Evolutionary conservation across 23 red algal species (phyloP), one percentile per base, ranked within the genome.

Genomic region (Gracilaria vermiculophylla): DNA sequence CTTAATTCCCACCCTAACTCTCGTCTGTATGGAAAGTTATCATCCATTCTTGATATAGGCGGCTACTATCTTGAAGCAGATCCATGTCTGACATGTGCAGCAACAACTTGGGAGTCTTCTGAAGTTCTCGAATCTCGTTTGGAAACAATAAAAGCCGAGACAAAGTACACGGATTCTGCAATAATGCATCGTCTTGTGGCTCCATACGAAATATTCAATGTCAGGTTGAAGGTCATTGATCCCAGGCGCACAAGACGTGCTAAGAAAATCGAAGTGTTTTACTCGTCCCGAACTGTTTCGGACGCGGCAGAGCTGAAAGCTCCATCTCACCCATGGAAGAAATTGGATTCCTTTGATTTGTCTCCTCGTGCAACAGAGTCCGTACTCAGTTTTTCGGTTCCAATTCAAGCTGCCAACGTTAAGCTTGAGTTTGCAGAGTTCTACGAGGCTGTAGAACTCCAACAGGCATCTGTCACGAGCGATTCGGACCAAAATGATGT

Each of bases 21-120:
- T 16, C 83, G 83, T 25, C 47, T 94, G 15, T 94, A 94, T 49
- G 73, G 72, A 50, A 60, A 53, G 33, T 19, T 94, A 17, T 84
- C 81, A 25, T 60, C 53, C 29, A 42, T 76, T 36, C 62, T 94
- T 44, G 80, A 81, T 16, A 76, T 94, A 62, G 40, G 65, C 33
- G 91, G 91, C 21, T 94, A 87, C 45, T 94, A 78, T 43, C 82
- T 94, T 16, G 81, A 94, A 70, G 80, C 91, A 61, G 91, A 94
- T 60, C 82, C 83, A 1, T 94, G 91, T 57, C 48, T 82, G 29
- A 53, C 83, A 35, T 94, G 91, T 80, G 74, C 88, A 44, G 82
- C 71, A 67, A 64, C 75, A 28, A 78, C 69, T 14, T 87, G 81
- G 57, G 91, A 75, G 19, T 77, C 81, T 40, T 80, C 76, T 36